Percentiles rank a stretch among this genome's conserved stretches.
phyloP scores from a whole-genome alignment of 495 filamentous ascomycete species.

The Venustampulla echinocandica region DNA sequence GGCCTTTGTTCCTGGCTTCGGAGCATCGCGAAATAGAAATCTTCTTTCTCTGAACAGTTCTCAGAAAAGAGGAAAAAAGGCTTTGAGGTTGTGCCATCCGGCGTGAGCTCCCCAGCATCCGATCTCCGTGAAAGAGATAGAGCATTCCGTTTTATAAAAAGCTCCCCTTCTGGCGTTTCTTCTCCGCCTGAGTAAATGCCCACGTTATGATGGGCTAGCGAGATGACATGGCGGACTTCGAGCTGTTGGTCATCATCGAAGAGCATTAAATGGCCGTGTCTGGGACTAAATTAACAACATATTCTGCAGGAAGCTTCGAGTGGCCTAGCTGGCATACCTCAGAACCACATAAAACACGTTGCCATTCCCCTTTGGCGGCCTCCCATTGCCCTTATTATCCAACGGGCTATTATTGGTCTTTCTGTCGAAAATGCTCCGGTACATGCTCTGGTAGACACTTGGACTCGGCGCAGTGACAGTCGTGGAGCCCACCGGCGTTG shows the following conservation, averaged over 20 bases:
- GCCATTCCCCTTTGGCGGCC: conserved; percentile 60
- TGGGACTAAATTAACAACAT: conserved; percentile 30
- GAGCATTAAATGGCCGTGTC: conserved; percentile 94
- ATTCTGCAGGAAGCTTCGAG: neutral
- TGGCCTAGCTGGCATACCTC: conserved; percentile 44
- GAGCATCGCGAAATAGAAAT: conserved; percentile 92
- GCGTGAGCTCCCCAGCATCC: conserved; percentile 45
- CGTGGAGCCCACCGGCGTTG: conserved; percentile 66
- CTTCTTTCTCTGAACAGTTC: conserved; percentile 90
- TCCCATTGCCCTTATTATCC: conserved; percentile 40
- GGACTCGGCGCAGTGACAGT: conserved; percentile 64
- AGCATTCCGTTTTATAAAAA: conserved; percentile 93
- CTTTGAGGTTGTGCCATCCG: conserved; percentile 49
- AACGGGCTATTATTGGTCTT: conserved; percentile 47
- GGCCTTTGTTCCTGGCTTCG: conserved; percentile 67
- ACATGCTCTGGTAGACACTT: conserved; percentile 97
- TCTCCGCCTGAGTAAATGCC: conserved; percentile 77
- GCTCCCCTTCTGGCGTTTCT: conserved; percentile 77
- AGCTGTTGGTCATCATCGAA: conserved; percentile 85
- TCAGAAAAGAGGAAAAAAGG: conserved; percentile 94
- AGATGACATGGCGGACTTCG: conserved; percentile 92
- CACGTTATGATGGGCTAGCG: conserved; percentile 77
- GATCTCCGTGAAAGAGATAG: conserved; percentile 70
- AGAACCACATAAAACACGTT: conserved; percentile 95
- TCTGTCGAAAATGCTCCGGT: conserved; percentile 88